A percentile compares a stretch with the other conserved stretches of the same genome.
These are phyloP conservation scores for Fomitopsis pinicola DNA, from an alignment of 1,284 basidiomycete genomes.

Conservation along the genomic window DNA sequence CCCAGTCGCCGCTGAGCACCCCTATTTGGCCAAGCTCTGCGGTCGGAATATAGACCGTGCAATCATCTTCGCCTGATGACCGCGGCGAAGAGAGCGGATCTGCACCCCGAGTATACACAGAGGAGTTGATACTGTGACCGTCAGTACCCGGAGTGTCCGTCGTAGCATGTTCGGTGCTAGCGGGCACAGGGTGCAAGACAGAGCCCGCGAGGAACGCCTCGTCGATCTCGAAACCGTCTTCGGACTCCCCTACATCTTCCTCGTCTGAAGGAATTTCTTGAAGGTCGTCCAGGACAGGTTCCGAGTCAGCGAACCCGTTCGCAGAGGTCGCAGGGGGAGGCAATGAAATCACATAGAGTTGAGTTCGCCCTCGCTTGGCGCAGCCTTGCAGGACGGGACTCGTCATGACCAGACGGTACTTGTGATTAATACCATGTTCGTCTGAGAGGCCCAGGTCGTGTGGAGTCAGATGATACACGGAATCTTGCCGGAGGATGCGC, in stretches of 20 bases:
- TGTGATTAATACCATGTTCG: not conserved
- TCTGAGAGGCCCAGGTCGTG: conserved; percentile 7
- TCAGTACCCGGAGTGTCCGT: not conserved
- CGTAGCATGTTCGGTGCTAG: not conserved
- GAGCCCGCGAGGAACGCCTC: conserved; percentile 67
- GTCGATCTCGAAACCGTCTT: conserved; percentile 43
- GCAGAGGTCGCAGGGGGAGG: conserved; percentile 16
- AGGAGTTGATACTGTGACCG: conserved; percentile 5
- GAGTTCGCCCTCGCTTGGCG: conserved; percentile 46
- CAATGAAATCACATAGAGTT: conserved; percentile 49
- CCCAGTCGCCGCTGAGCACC: conserved; percentile 44
- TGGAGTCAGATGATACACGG: conserved; percentile 30
- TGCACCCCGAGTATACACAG: conserved; percentile 14
- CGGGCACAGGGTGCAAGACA: conserved; percentile 24
- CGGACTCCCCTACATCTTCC: conserved; percentile 17
- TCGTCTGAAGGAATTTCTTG: conserved; percentile 6
- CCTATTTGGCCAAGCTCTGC: conserved; percentile 20
- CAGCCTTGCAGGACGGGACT: conserved; percentile 76
- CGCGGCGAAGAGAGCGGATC: conserved; percentile 30
- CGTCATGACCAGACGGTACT: conserved; percentile 42
- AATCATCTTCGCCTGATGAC: conserved; percentile 25
- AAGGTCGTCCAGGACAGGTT: conserved; percentile 11
- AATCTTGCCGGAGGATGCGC: conserved; percentile 47
- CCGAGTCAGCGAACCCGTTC: not conserved
- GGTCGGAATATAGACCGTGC: conserved; percentile 19